Evolutionary conservation across 495 filamentous ascomycete species (phyloP).

Genomic region (Ascobolus immersus): DNA sequence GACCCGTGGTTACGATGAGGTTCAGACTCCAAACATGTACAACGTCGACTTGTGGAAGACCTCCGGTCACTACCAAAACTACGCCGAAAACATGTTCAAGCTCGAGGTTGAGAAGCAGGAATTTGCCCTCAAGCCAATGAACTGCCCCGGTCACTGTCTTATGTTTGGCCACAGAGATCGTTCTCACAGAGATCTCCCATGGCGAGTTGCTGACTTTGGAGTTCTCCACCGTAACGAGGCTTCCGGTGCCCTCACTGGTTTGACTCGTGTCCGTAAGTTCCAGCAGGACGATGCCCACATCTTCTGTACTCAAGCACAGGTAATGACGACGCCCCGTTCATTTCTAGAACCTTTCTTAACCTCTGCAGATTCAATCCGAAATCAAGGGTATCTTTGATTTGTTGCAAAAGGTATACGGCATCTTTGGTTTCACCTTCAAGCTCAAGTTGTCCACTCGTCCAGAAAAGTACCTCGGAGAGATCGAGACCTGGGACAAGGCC

Average conservation of each 20-base stretch:
- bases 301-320: slow-evolving; percentile 59
- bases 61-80: slow-evolving; percentile 85
- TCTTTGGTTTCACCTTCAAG: slow-evolving; percentile 88
- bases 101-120: slow-evolving; percentile 74
- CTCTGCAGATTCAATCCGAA: slow-evolving; percentile 60
- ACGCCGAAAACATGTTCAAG: slow-evolving; percentile 91
- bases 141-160: slow-evolving; percentile 71
- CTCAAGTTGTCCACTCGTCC: slow-evolving; percentile 85
- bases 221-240: slow-evolving; percentile 87
- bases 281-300: slow-evolving; percentile 92
- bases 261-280: slow-evolving; percentile 80
- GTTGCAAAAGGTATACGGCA: slow-evolving; percentile 54
- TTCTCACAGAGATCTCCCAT: slow-evolving; percentile 68
- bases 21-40: slow-evolving; percentile 90
- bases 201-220: slow-evolving; percentile 83
- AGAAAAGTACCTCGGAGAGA: slow-evolving; percentile 51
- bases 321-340: slow-evolving; percentile 9
- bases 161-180: slow-evolving; percentile 54
- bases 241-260: slow-evolving; percentile 65
- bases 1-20: slow-evolving; percentile 81
- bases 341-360: slow-evolving; percentile 8
- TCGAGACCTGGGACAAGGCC: slow-evolving; percentile 70
- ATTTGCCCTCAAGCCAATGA: slow-evolving; percentile 87
- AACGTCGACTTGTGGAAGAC: slow-evolving; percentile 75
- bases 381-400: slow-evolving; percentile 78